Conservation (phyloP, 2,329 filamentous ascomycete species). For the Botrytis tulipae region DNA sequence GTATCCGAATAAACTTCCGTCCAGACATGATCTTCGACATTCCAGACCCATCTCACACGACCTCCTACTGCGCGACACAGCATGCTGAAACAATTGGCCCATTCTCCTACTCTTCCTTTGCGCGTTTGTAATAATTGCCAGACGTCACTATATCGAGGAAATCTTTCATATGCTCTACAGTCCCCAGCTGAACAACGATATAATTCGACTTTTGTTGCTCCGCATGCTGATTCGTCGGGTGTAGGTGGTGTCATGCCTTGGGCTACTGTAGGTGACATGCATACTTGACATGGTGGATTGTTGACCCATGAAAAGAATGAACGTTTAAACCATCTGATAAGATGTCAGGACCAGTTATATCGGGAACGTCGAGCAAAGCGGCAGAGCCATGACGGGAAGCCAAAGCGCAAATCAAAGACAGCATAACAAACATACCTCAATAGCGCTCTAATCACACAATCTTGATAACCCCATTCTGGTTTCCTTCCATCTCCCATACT, state of each 20-base stretch:
- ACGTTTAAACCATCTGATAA: conserved; percentile 85
- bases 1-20: conserved; percentile 96
- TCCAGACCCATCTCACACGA: conserved; percentile 96
- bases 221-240: conserved; percentile 84
- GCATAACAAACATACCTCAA: conserved; percentile 60
- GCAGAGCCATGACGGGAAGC: not conserved
- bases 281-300: conserved; percentile 82
- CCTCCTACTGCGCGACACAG: conserved; percentile 89
- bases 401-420: not conserved
- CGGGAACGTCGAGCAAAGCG: not conserved
- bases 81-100: conserved; percentile 99
- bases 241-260: conserved; percentile 81
- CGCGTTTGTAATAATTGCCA: conserved; percentile 87
- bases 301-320: conserved; percentile 97
- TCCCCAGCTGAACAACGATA: conserved; percentile 78
- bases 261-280: conserved; percentile 77
- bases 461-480: conserved; percentile 94
- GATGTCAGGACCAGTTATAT: conserved; percentile 24
- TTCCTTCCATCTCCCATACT: conserved; percentile 78
- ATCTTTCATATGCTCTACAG: conserved; percentile 81
- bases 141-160: conserved; percentile 91
- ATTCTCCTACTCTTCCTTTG: conserved; percentile 86
- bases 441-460: conserved; percentile 88
- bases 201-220: conserved; percentile 82
- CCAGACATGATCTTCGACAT: conserved; percentile 96